Conservation (phyloP, 108 stramenopile species). For the Epithemia pelagica region DNA sequence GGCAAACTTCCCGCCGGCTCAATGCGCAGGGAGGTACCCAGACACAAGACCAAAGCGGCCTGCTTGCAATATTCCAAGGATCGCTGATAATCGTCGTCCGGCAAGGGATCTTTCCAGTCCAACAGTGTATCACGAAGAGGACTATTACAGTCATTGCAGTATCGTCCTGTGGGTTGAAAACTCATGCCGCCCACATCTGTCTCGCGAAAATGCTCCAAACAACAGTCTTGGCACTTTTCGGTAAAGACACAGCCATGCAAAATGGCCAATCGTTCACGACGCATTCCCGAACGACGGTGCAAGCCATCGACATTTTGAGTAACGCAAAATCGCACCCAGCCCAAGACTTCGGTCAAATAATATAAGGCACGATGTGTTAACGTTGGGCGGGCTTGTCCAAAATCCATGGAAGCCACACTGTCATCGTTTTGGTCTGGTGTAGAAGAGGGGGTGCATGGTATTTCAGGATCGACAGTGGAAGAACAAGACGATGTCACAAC, state of each 20-base stretch:
- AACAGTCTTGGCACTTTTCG: constrained; percentile 73
- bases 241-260: constrained; percentile 88
- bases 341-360: constrained; percentile 23
- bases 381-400: constrained; percentile 61
- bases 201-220: constrained; percentile 63
- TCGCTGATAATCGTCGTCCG: constrained; percentile 53
- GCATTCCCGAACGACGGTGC: constrained; percentile 66
- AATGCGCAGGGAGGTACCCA: constrained; percentile 85
- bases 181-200: constrained; percentile 75
- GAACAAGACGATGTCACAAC: no score
- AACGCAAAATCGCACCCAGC: constrained; percentile 41
- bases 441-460: no score
- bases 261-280: constrained; percentile 45
- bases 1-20: constrained; percentile 79
- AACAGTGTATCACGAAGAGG: constrained; percentile 68
- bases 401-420: constrained; percentile 20
- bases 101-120: constrained; percentile 85
- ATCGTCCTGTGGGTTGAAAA: constrained; percentile 67
- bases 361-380: constrained; percentile 74
- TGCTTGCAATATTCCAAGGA: constrained; percentile 47
- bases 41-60: constrained; percentile 69
- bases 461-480: no score
- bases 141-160: constrained; percentile 48
- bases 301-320: constrained; percentile 92
- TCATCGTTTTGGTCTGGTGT: neutral